phyloP scores from a whole-genome alignment of 1,139 yeast species.

The Geotrichum restrictum region DNA sequence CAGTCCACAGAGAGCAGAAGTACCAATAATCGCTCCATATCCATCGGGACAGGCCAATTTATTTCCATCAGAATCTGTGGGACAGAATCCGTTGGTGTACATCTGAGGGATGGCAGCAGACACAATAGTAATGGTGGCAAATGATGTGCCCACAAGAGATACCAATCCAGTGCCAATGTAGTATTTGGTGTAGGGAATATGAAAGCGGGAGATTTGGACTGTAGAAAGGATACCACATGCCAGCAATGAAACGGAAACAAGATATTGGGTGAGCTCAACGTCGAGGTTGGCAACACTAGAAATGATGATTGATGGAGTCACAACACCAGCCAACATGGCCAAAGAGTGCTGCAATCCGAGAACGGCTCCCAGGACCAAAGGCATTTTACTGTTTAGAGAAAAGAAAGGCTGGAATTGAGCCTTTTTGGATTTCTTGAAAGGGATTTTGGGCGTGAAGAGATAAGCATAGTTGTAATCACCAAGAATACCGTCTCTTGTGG shows the following conservation, averaged over 20 bases:
- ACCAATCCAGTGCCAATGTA: slow-evolving; percentile 82
- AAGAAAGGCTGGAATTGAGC: slow-evolving; percentile 62
- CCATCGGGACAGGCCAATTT: slow-evolving; percentile 82
- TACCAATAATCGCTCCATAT: slow-evolving; percentile 79
- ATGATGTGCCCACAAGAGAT: slow-evolving; percentile 88
- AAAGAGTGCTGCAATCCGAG: slow-evolving; percentile 84
- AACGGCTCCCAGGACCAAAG: slow-evolving; percentile 65
- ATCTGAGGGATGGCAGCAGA: slow-evolving; percentile 70
- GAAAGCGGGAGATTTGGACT: slow-evolving; percentile 78
- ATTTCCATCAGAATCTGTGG: slow-evolving; percentile 54
- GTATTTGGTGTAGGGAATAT: slow-evolving; percentile 65
- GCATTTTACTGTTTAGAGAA: slow-evolving; percentile 74
- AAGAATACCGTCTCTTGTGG: slow-evolving; percentile 66
- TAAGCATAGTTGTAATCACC: slow-evolving; percentile 82
- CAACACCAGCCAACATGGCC: slow-evolving; percentile 88
- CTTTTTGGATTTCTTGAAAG: slow-evolving; percentile 49
- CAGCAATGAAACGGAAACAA: slow-evolving; percentile 74
- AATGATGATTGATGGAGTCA: slow-evolving; percentile 77
- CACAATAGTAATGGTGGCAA: slow-evolving; percentile 81
- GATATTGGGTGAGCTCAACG: slow-evolving; percentile 53
- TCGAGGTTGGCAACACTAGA: slow-evolving; percentile 57
- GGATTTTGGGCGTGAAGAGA: slow-evolving; percentile 71
- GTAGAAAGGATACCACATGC: slow-evolving; percentile 69
- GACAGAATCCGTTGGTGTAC: slow-evolving; percentile 72
- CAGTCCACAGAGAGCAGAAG: slow-evolving; percentile 69